These are phyloP conservation scores for Ophiostoma australiae DNA, from an alignment of 2,329 filamentous ascomycete genomes.

Conservation along the genomic window DNA sequence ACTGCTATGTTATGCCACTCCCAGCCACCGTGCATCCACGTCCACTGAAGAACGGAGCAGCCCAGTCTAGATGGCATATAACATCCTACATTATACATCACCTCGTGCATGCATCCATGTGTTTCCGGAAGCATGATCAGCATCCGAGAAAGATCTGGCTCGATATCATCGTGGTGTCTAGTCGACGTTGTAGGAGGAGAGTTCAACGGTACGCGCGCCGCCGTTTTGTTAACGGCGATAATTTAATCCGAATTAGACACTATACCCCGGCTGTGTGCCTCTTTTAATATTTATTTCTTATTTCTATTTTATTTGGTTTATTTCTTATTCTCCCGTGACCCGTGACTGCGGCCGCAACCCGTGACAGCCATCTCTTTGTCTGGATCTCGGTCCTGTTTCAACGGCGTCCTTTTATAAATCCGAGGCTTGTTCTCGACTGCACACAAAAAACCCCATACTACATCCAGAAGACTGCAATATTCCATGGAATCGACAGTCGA, in stretches of 20 bases:
- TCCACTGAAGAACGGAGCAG: background rate
- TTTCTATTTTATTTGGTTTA: background rate
- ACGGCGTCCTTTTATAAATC: background rate
- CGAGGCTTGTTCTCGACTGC: too few species aligned
- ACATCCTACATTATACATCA: background rate
- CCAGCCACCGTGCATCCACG: conserved; percentile 2
- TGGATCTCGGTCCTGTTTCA: background rate
- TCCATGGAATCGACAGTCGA: background rate
- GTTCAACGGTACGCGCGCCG: background rate
- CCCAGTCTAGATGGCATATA: background rate
- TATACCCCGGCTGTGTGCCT: background rate
- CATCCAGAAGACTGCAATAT: background rate
- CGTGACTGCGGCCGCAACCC: conserved; percentile 1
- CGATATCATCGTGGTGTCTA: background rate
- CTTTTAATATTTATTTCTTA: too few species aligned
- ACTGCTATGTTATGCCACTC: background rate
- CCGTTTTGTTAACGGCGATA: conserved; percentile 4
- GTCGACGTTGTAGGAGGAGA: background rate
- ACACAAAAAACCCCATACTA: background rate
- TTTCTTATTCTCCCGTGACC: background rate
- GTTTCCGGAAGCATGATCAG: background rate
- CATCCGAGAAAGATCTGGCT: background rate
- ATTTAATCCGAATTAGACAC: background rate
- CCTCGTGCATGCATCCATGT: background rate
- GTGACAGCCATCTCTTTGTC: background rate